Percentiles rank a stretch among this genome's conserved stretches.
These are phyloP conservation scores for Oxyria digyna DNA, from an alignment of 148 eudicot genomes.

Conservation along the genomic window DNA sequence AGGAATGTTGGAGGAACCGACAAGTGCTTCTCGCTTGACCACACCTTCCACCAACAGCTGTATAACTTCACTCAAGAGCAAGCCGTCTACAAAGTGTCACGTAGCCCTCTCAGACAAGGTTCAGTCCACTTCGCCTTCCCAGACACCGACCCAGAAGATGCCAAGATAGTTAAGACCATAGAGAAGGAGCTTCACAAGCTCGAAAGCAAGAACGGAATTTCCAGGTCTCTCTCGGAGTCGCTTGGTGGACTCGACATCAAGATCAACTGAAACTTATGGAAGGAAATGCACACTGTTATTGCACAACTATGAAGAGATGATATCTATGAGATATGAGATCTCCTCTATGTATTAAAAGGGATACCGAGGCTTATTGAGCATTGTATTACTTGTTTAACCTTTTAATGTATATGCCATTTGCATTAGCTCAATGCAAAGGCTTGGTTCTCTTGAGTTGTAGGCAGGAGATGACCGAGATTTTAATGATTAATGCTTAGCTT, in stretches of 20 bases:
- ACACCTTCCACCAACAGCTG: slow-evolving; percentile 38
- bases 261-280: slow-evolving; percentile 27
- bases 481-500: background rate
- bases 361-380: background rate
- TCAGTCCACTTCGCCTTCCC: slow-evolving; percentile 80
- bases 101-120: slow-evolving; percentile 43
- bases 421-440: background rate
- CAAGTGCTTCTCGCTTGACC: slow-evolving; percentile 61
- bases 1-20: slow-evolving; percentile 35
- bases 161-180: slow-evolving; percentile 68
- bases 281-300: background rate
- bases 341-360: background rate
- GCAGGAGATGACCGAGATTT: background rate
- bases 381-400: background rate
- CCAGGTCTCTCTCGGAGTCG: slow-evolving; percentile 27
- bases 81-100: slow-evolving; percentile 23
- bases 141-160: slow-evolving; percentile 58
- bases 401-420: background rate
- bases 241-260: slow-evolving; percentile 33
- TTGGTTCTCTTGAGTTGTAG: background rate
- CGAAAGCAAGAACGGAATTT: slow-evolving; percentile 31
- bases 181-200: slow-evolving; percentile 62
- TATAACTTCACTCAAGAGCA: slow-evolving; percentile 44
- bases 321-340: background rate
- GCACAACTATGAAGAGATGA: slow-evolving; percentile 3